Evolutionary conservation across 805 yeast species (phyloP).

Genomic region (Ogataea methylovora): DNA sequence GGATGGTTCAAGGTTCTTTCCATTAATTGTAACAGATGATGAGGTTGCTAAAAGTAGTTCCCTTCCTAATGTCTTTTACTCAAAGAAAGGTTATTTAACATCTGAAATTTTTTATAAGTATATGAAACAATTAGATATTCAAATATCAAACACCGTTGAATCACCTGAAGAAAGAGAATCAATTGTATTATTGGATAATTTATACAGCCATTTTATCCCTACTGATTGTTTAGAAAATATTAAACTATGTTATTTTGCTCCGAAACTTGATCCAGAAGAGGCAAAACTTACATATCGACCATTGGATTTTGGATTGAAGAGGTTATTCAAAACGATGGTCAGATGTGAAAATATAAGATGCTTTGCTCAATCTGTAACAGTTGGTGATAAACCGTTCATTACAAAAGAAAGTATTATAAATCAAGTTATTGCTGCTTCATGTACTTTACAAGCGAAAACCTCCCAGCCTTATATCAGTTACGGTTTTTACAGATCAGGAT

Average conservation of each 20-base stretch:
- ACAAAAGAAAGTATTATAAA: slow-evolving; percentile 19
- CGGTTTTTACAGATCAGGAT: slow-evolving; percentile 15
- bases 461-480: slow-evolving; percentile 9
- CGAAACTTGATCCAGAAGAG: slow-evolving; percentile 1
- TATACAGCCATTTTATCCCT: slow-evolving; percentile 29
- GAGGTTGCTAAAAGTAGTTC: slow-evolving; percentile 4
- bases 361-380: too few relatives aligned
- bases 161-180: slow-evolving; percentile 11
- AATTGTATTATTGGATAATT: slow-evolving; percentile 24
- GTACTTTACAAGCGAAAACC: slow-evolving; percentile 8
- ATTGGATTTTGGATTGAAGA: slow-evolving; percentile 24
- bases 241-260: slow-evolving; percentile 22
- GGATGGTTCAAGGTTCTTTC: slow-evolving; percentile 20
- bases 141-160: slow-evolving; percentile 1
- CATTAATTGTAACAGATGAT: slow-evolving; percentile 20
- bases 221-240: slow-evolving; percentile 20
- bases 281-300: slow-evolving; percentile 16
- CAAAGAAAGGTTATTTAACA: slow-evolving; percentile 17
- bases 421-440: slow-evolving; percentile 12
- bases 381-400: too few relatives aligned
- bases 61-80: slow-evolving; percentile 10
- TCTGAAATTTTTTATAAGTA: slow-evolving; percentile 20
- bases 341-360: slow-evolving; percentile 13
- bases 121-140: slow-evolving; percentile 11
- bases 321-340: slow-evolving; percentile 24